Evolutionary conservation across 78 protist genomes (phyloP).

Genomic region (Paulinella micropora): DNA sequence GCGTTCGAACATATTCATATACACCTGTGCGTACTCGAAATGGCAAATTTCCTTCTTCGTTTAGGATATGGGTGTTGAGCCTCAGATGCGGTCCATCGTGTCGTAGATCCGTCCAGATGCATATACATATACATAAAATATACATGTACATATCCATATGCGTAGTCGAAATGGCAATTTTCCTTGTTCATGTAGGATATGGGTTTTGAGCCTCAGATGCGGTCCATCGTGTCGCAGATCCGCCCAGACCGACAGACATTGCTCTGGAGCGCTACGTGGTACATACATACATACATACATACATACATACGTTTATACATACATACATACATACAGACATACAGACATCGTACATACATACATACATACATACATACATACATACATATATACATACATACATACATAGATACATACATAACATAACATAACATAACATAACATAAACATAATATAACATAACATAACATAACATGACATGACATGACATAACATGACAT

Average conservation of each 20-base stretch:
- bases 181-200: too few relatives aligned
- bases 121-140: too few relatives aligned
- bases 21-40: too few relatives aligned
- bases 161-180: too few relatives aligned
- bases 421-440: too few relatives aligned
- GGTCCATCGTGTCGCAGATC: slow-evolving; percentile 54
- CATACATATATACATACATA: background rate
- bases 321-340: background rate
- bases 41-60: too few relatives aligned
- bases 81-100: slow-evolving; percentile 54
- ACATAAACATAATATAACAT: too few relatives aligned
- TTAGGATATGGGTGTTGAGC: slow-evolving; percentile 92
- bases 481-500: too few relatives aligned
- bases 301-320: background rate
- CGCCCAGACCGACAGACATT: slow-evolving; percentile 74
- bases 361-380: background rate
- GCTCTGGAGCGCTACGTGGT: slow-evolving; percentile 96
- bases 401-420: background rate
- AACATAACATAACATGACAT: too few relatives aligned
- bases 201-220: slow-evolving; percentile 85
- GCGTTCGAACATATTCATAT: too few relatives aligned
- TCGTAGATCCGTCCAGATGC: too few relatives aligned
- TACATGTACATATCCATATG: too few relatives aligned
- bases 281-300: background rate
- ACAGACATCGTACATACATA: background rate